Base-by-base conservation (phyloP, 2,329 filamentous ascomycete genomes). In the Allantophomopsis lycopodina region DNA sequence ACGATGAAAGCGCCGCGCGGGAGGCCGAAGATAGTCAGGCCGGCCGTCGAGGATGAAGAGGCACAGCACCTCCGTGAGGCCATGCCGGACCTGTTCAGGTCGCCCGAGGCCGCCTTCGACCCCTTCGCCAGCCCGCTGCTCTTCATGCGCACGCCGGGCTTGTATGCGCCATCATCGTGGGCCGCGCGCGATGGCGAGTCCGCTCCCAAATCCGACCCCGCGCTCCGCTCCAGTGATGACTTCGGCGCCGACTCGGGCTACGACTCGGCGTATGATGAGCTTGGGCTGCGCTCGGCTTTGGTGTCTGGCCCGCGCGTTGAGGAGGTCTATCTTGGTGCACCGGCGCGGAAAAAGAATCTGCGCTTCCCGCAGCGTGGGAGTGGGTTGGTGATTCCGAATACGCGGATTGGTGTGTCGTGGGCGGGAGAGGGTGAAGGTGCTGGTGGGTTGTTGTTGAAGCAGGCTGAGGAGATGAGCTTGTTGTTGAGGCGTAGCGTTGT, bases 81-180 rank as follows among this genome's bases (percentile, higher is more conserved):
- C 2, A 55, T 60, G 39, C 50, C 68, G 21, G 51, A 59, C 4
- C 59, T 76, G n/a, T 79, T 79, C 49, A 45, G 47, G 8, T 48
- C 46, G 0, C 71, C 74, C 0, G 51, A 51, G 1, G 55, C 68
- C 42, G 53, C 76, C 21, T 77, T 79, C 44, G 76, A 80, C 46
- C 55, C 69, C 0, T 79, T 79, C 51, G 71, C 65, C 5, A 76
- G 71, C 42, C 64, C 76, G 0, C 61, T 62, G 38, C 60, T 79
- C 1, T 69, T 79, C 49, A 78, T 79, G 48, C 69, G 70, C 38
- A 68, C 63, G 0, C 55, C 73, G 0, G 69, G 67, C 1, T 15
- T 50, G 2, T 23, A 44, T 2, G 37, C 52, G 3, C 55, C 54
- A 2, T 28, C 36, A 4, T 30, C 35, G 7, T 57, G 52, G 48